A percentile compares a stretch with the other conserved stretches of the same genome.
Evolutionary conservation across 371 early-diverging fungal genomes (phyloP).

Genomic region (Circinella umbellata): DNA sequence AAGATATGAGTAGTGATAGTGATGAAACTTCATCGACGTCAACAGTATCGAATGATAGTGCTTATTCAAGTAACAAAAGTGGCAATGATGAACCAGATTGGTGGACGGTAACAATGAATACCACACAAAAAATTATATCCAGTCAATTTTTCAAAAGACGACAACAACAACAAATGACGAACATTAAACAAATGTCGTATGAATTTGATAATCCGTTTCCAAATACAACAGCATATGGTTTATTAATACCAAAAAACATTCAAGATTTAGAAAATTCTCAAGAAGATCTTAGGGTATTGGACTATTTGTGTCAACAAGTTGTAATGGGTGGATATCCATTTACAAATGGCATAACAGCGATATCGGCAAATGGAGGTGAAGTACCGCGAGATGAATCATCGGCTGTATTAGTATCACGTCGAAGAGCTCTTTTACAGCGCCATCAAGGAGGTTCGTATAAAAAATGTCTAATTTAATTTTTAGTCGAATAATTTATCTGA

Average conservation of each 20-base stretch:
- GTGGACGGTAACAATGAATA: constrained; percentile 22
- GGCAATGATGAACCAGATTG: constrained; percentile 6
- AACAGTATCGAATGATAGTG: constrained; percentile 6
- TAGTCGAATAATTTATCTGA: too few relatives aligned
- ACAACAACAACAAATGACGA: background rate
- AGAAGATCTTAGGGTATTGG: constrained; percentile 31
- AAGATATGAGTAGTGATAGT: background rate
- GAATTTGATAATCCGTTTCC: constrained; percentile 24
- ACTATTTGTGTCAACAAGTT: constrained; percentile 55
- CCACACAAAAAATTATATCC: constrained; percentile 37
- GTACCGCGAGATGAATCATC: constrained; percentile 57
- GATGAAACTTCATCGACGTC: constrained; percentile 1
- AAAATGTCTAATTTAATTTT: too few relatives aligned
- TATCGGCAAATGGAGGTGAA: constrained; percentile 31
- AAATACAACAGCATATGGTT: constrained; percentile 5
- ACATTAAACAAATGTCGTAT: constrained; percentile 6
- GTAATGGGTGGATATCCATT: constrained; percentile 63
- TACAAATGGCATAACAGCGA: constrained; percentile 48
- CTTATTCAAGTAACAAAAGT: background rate
- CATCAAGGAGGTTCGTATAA: constrained; percentile 43
- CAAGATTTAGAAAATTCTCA: constrained; percentile 2
- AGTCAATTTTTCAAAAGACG: constrained; percentile 15
- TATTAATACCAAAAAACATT: background rate
- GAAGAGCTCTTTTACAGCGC: constrained; percentile 45
- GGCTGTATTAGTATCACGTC: constrained; percentile 47